Conservation (phyloP, 2,329 filamentous ascomycete genomes). For the Epichloe gansuensis region DNA sequence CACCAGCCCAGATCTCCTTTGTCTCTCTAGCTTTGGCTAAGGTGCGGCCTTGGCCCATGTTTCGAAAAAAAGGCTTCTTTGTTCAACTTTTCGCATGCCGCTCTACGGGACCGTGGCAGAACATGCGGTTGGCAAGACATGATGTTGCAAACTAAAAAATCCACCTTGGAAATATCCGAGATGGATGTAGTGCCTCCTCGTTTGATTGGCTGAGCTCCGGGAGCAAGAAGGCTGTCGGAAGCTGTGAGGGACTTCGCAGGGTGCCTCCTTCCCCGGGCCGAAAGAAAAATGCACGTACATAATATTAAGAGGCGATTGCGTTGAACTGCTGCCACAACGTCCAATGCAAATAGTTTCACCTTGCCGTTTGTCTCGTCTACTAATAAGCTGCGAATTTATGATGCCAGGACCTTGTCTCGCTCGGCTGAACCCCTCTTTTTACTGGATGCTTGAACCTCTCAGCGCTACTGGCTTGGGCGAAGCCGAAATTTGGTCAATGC, state of each 20-base stretch:
- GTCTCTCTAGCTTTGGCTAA: background rate
- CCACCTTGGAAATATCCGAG: background rate
- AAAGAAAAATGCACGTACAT: background rate
- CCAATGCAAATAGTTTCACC: background rate
- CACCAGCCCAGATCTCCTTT: background rate
- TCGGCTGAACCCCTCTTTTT: background rate
- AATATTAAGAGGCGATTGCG: background rate
- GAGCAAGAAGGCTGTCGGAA: background rate
- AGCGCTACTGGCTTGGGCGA: background rate
- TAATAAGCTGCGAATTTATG: background rate
- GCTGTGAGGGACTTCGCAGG: background rate
- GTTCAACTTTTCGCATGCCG: background rate
- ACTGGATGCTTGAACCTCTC: background rate
- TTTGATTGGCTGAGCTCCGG: background rate
- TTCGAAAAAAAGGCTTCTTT: background rate
- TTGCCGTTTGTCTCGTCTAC: background rate
- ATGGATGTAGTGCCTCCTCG: background rate
- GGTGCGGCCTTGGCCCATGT: background rate
- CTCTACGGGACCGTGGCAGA: background rate
- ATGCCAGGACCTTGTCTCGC: background rate
- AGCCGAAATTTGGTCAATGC: background rate
- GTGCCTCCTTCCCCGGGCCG: background rate
- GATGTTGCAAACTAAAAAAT: background rate
- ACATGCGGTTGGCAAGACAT: background rate
- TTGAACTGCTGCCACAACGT: background rate